Evolutionary conservation across 805 yeast genomes (phyloP).

Genomic region (Jamesozyma lodderae): DNA sequence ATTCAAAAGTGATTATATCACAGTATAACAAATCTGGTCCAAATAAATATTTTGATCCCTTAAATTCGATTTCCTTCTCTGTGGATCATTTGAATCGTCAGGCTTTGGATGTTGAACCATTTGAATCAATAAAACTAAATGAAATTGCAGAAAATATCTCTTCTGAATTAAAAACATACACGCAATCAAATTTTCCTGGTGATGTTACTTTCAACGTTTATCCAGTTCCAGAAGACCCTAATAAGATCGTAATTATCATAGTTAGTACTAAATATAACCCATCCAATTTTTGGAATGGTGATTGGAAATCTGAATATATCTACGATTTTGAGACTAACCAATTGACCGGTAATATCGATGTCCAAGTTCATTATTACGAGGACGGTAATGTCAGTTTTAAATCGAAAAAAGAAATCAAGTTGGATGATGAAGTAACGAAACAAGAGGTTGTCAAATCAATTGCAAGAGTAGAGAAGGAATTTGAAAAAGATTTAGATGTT

Average conservation of each 20-base stretch:
- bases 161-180: slow-evolving; percentile 36
- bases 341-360: slow-evolving; percentile 45
- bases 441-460: slow-evolving; percentile 37
- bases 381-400: slow-evolving; percentile 89
- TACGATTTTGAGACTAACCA: slow-evolving; percentile 29
- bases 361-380: slow-evolving; percentile 87
- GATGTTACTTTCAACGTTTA: slow-evolving; percentile 38
- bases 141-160: slow-evolving; percentile 14
- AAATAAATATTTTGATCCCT: slow-evolving; percentile 46
- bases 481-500: slow-evolving; percentile 50
- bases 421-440: slow-evolving; percentile 22
- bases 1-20: slow-evolving; percentile 37
- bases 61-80: slow-evolving; percentile 40
- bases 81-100: slow-evolving; percentile 45
- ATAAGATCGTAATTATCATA: slow-evolving; percentile 39
- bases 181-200: slow-evolving; percentile 59
- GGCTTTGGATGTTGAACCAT: slow-evolving; percentile 45
- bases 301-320: slow-evolving; percentile 67
- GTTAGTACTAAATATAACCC: slow-evolving; percentile 67
- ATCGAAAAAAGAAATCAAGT: slow-evolving; percentile 33
- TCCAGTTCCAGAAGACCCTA: slow-evolving; percentile 27
- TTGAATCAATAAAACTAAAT: slow-evolving; percentile 7
- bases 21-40: slow-evolving; percentile 40
- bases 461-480: slow-evolving; percentile 56
- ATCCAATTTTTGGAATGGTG: slow-evolving; percentile 79